A percentile compares a stretch with the other conserved stretches of the same genome.
Evolutionary conservation across 2,329 filamentous ascomycete genomes (phyloP).

Genomic region (Eutypella sp.): DNA sequence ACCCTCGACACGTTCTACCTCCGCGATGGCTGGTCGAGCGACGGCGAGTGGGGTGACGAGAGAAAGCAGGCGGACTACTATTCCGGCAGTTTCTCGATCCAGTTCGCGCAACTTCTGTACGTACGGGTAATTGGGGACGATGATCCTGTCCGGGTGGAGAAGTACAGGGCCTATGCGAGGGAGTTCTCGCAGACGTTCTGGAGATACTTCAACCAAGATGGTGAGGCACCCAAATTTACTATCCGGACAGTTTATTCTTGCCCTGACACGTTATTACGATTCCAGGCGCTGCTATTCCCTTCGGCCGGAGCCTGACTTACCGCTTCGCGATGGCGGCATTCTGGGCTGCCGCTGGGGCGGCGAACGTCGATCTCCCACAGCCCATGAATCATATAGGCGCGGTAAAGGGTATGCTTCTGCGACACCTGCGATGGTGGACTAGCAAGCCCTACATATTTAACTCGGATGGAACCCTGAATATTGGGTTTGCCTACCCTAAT

Average conservation of each 20-base stretch:
- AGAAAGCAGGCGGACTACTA: conserved; percentile 46
- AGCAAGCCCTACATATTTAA: conserved; percentile 40
- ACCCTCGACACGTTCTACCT: conserved; percentile 42
- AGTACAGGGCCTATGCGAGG: conserved; percentile 33
- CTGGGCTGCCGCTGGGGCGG: conserved; percentile 40
- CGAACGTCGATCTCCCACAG: conserved; percentile 32
- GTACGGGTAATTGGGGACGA: conserved; percentile 36
- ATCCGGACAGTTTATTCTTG: no score
- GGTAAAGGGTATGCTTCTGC: conserved; percentile 43
- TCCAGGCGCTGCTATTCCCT: conserved; percentile 45
- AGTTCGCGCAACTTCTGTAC: conserved; percentile 45
- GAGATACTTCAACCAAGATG: conserved; percentile 42
- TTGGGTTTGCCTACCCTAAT: conserved; percentile 36
- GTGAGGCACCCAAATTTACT: no score
- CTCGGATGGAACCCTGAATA: conserved; percentile 43
- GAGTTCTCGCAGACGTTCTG: conserved; percentile 39
- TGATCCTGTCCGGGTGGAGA: conserved; percentile 32
- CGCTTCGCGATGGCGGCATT: conserved; percentile 46
- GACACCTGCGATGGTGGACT: conserved; percentile 47
- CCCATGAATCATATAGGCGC: conserved; percentile 33
- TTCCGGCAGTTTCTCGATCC: conserved; percentile 49
- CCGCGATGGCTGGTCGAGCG: conserved; percentile 41
- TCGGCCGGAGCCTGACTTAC: conserved; percentile 47
- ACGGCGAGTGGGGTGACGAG: conserved; percentile 37
- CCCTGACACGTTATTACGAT: not conserved